Evolutionary conservation across 352 stramenopile species (phyloP).

Genomic region (Sclerospora graminicola): DNA sequence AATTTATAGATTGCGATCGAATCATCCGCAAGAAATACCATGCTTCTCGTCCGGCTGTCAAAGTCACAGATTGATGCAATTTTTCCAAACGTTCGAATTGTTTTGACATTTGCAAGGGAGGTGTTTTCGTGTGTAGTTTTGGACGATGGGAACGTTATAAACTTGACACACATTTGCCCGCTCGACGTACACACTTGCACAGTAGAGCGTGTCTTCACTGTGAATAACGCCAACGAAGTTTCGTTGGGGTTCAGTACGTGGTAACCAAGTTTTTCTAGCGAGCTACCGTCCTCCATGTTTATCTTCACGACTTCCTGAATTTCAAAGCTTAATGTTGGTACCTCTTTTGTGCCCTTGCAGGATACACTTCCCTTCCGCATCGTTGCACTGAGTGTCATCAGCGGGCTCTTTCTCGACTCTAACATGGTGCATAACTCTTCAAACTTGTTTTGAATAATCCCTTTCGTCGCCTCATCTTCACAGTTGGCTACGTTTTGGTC

Average conservation of each 20-base stretch:
- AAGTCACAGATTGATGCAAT: constrained; percentile 19
- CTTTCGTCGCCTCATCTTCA: background rate
- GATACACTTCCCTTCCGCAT: background rate
- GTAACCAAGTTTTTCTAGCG: constrained; percentile 7
- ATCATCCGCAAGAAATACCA: constrained; percentile 13
- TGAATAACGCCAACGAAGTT: constrained; percentile 18
- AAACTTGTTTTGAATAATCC: background rate
- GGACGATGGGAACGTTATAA: constrained; percentile 7
- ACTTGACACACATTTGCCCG: constrained; percentile 12
- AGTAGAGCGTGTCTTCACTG: constrained; percentile 16
- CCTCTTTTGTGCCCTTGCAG: constrained; percentile 3
- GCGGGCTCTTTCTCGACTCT: background rate
- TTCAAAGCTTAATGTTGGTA: background rate
- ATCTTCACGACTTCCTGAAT: constrained; percentile 17
- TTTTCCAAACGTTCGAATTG: constrained; percentile 11
- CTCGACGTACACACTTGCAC: constrained; percentile 12
- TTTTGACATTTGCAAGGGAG: constrained; percentile 1
- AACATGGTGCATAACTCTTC: background rate
- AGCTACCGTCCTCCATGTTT: background rate
- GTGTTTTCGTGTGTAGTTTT: background rate
- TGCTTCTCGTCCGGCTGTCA: constrained; percentile 10
- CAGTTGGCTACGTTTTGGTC: background rate
- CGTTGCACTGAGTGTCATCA: constrained; percentile 1
- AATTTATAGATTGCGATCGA: constrained; percentile 21
- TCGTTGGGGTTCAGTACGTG: constrained; percentile 1